phyloP scores from a whole-genome alignment of 495 filamentous ascomycete genomes.

The Tuber brumale region DNA sequence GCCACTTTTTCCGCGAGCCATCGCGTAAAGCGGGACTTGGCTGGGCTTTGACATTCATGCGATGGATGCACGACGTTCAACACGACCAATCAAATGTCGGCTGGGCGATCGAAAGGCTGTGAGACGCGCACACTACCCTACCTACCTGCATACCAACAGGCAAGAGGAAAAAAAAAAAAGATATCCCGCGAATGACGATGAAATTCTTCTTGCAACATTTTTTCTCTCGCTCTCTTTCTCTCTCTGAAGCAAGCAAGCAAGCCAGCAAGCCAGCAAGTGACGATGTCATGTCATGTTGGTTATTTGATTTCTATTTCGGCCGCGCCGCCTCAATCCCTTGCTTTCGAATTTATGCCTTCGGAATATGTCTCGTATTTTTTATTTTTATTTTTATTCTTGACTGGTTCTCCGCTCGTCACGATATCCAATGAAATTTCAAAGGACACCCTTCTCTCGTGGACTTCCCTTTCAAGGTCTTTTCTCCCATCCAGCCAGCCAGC shows the following conservation, averaged over 20 bases:
- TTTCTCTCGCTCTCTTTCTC: background rate
- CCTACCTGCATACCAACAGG: background rate
- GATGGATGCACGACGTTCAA: conserved; percentile 6
- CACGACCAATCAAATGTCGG: background rate
- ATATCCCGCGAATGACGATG: background rate
- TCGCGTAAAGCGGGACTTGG: background rate
- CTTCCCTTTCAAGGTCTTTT: background rate
- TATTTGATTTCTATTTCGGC: background rate
- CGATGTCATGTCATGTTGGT: background rate
- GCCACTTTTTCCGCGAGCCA: background rate
- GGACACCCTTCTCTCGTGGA: background rate
- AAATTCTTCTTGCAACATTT: background rate
- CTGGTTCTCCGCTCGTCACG: background rate
- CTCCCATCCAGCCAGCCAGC: background rate
- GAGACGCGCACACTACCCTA: background rate
- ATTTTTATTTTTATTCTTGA: background rate
- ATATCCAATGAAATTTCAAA: background rate
- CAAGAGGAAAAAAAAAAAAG: background rate
- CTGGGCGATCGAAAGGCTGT: background rate
- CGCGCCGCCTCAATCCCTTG: background rate
- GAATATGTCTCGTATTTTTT: background rate
- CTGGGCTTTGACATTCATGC: background rate
- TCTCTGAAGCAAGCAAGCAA: background rate
- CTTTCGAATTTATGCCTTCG: background rate
- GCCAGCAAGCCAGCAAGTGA: background rate